Evolutionary conservation across 1,284 basidiomycete species (phyloP), one percentile per base, ranked within the genome.

Genomic region (Wolfiporia cocos): DNA sequence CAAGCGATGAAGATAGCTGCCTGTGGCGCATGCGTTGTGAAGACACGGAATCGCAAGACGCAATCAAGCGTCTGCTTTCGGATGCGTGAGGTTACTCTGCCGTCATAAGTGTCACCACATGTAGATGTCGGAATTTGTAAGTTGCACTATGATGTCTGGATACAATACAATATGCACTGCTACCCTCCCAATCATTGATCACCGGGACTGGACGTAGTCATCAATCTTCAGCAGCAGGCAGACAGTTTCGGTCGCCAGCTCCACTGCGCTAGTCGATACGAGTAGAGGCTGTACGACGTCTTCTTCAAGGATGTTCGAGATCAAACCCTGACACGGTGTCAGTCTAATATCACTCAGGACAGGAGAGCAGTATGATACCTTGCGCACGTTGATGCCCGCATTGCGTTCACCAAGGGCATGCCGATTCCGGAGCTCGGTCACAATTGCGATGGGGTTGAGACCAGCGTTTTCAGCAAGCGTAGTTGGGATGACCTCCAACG

Each of bases 401-500:
- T 86, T 94, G 52, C 81, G 76, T 58, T 99, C 96, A 23, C 96
- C 96, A 17, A 92, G 71, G 3, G 95, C 93, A 67, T 99, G 96
- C 52, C 93, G 77, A 70, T 99, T 99, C 51, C 96, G 80, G 45
- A 99, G 73, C 64, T 99, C 96, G 23, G 96, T 99, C 41, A 99
- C 94, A 57, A 99, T 99, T 12, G 92, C 86, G 51, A 99, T 98
- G 5, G 96, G 93, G 69, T 99, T 97, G 50, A 99, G 71, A 37
- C 96, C 96, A 7, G 96, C 96, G 61, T 99, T 99, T 69, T 99
- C 96, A 9, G 96, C 96, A 7, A 99, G 75, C 0, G 96, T 99
- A 3, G 90, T 97, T 2, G 96, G 96, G 53, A 99, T 98, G 48
- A 99, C 86, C 67, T 99, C 96, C 44, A 99, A 78, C 4, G 96